Evolutionary conservation across 2,329 filamentous ascomycete species (phyloP).

Genomic region (Catunica adiposa): DNA sequence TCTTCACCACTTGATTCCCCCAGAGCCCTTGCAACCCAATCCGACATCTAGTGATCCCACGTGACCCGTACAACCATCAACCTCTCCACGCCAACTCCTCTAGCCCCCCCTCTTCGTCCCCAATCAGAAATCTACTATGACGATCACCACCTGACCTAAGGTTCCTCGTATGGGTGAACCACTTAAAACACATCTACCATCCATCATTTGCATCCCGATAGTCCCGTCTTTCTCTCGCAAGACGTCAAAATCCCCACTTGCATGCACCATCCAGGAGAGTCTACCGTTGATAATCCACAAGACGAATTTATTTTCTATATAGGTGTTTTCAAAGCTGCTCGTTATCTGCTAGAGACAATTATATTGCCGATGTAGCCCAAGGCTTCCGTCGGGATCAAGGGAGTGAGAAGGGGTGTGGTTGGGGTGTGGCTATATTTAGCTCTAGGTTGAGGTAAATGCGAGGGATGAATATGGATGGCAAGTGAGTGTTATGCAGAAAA

Average conservation of each 20-base stretch:
- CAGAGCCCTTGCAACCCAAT: not conserved
- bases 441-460: not conserved
- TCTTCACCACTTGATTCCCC: not conserved
- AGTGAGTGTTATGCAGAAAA: too few relatives aligned
- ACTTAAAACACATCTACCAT: not conserved
- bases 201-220: not conserved
- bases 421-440: not conserved
- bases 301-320: too few relatives aligned
- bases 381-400: too few relatives aligned
- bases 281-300: not conserved
- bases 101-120: not conserved
- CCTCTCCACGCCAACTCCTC: not conserved
- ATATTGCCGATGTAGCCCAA: too few relatives aligned
- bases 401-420: not conserved
- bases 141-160: too few relatives aligned
- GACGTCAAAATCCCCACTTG: not conserved
- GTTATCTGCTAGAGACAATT: too few relatives aligned
- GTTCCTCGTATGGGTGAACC: too few relatives aligned
- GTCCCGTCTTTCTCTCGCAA: not conserved
- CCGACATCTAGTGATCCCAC: not conserved
- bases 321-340: too few relatives aligned
- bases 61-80: not conserved
- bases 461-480: too few relatives aligned
- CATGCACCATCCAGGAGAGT: not conserved
- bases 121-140: not conserved